These are phyloP conservation scores for Venturia asperata DNA, from an alignment of 2,329 filamentous ascomycete species.

Conservation along the genomic window DNA sequence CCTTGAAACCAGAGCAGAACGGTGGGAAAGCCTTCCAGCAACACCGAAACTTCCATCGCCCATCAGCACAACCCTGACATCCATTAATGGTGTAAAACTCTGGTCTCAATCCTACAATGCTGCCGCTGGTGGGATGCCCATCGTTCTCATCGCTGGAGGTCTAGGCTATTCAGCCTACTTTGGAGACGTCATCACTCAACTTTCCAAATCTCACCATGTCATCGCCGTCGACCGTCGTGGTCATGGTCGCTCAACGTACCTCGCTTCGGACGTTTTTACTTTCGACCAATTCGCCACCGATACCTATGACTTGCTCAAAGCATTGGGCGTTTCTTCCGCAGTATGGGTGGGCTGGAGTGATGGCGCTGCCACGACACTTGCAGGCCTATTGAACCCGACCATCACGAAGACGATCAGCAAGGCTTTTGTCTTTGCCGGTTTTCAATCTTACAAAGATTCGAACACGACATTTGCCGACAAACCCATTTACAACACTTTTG, in stretches of 20 bases:
- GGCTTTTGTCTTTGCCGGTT: conserved; percentile 37
- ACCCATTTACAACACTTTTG: conserved; percentile 32
- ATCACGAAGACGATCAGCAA: conserved; percentile 32
- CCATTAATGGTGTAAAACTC: conserved; percentile 35
- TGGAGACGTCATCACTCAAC: conserved; percentile 33
- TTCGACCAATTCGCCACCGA: conserved; percentile 36
- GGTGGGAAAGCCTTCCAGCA: conserved; percentile 30
- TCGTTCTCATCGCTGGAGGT: conserved; percentile 38
- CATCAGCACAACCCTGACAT: conserved; percentile 27
- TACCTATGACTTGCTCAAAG: conserved; percentile 29
- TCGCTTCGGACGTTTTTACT: conserved; percentile 33
- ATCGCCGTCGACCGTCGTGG: conserved; percentile 39
- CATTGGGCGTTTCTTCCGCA: conserved; percentile 28
- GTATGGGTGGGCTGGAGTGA: conserved; percentile 39
- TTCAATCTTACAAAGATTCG: conserved; percentile 29
- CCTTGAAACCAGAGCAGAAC: not conserved
- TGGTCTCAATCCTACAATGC: conserved; percentile 40
- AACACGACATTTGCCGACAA: conserved; percentile 33
- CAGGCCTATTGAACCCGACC: conserved; percentile 31
- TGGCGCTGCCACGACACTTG: conserved; percentile 35
- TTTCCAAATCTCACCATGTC: conserved; percentile 32
- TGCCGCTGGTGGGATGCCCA: conserved; percentile 28
- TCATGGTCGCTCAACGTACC: conserved; percentile 37
- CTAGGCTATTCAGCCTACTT: conserved; percentile 40
- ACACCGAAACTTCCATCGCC: conserved; percentile 35